Conservation (phyloP, 2,329 filamentous ascomycete species). For the Monilinia fructigena region DNA sequence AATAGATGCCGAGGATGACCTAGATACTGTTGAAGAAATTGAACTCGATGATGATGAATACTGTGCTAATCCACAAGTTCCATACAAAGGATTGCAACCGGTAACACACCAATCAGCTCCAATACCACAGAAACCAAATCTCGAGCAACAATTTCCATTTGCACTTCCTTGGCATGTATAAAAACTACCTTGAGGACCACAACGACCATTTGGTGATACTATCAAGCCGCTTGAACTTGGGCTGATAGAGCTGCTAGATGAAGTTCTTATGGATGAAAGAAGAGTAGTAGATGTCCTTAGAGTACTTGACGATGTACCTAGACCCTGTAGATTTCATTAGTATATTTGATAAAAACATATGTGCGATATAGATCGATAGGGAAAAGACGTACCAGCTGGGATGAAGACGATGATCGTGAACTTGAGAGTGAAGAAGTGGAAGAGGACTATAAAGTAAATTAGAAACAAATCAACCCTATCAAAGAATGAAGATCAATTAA, state of each 20-base stretch:
- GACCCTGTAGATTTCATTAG: neutral
- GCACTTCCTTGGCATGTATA: constrained; percentile 8
- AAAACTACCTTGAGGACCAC: neutral
- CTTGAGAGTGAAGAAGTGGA: neutral
- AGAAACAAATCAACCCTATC: too few species aligned
- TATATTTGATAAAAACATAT: neutral
- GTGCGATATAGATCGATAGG: too few species aligned
- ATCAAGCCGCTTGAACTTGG: neutral
- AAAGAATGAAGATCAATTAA: neutral
- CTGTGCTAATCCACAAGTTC: constrained; percentile 1
- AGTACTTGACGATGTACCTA: neutral
- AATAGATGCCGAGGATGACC: neutral
- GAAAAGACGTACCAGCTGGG: neutral
- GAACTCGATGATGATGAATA: neutral
- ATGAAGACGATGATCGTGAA: neutral
- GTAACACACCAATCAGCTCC: neutral
- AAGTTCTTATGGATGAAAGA: neutral
- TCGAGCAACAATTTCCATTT: constrained; percentile 8
- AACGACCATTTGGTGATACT: constrained; percentile 1
- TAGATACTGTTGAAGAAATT: neutral
- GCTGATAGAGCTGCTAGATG: neutral
- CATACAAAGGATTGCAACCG: constrained; percentile 4
- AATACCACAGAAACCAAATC: neutral
- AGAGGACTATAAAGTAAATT: neutral
- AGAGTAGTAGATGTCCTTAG: neutral